Conservation (phyloP, 139 green algal species). For the Chlamydomonas schloesseri region DNA sequence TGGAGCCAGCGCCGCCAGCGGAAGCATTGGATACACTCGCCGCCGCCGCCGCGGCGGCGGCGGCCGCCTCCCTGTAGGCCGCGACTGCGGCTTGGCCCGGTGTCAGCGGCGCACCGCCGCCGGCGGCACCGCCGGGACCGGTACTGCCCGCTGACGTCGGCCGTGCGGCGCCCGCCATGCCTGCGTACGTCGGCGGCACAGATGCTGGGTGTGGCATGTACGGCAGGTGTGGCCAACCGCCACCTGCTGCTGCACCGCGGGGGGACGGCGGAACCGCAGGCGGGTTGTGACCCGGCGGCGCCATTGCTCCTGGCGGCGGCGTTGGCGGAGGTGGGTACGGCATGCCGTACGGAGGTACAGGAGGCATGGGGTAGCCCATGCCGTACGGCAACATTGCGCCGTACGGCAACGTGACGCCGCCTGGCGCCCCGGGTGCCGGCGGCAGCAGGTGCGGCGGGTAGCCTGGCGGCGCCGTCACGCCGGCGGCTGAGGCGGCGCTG, state of each 20-base stretch:
- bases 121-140: too few species aligned
- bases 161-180: too few species aligned
- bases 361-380: too few species aligned
- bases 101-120: not conserved
- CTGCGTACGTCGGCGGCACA: too few species aligned
- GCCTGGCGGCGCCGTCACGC: not conserved
- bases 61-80: not conserved
- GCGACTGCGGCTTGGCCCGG: not conserved
- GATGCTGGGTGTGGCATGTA: too few species aligned
- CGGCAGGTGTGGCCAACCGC: too few species aligned
- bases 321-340: not conserved
- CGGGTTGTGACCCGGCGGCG: too few species aligned
- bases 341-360: not conserved
- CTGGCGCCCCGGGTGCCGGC: not conserved
- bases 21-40: not conserved
- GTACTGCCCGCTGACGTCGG: too few species aligned
- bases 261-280: not conserved
- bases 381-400: not conserved
- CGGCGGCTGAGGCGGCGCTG: constrained; percentile 4
- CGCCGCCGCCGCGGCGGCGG: not conserved
- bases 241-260: too few species aligned
- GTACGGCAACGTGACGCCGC: not conserved
- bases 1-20: too few species aligned
- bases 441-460: not conserved
- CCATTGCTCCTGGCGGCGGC: not conserved